phyloP scores from a whole-genome alignment of 2,329 filamentous ascomycete genomes.

The Colletotrichum eleusines region DNA sequence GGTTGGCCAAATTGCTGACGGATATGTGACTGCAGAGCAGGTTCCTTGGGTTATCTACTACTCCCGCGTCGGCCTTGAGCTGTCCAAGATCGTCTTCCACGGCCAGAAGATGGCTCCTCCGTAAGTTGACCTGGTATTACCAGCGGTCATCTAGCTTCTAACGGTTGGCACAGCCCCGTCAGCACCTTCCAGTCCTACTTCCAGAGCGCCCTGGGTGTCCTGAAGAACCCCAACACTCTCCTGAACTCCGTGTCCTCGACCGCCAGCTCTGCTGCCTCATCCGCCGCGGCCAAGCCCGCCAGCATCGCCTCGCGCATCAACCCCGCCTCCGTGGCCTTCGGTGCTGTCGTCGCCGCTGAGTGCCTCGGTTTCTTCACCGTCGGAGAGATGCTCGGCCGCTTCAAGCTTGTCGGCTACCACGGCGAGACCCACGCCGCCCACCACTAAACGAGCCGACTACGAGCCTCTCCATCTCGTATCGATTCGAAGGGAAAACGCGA shows the following conservation, averaged over 20 bases:
- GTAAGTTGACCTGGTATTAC: slow-evolving; percentile 69
- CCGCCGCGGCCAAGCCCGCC: slow-evolving; percentile 61
- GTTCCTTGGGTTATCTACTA: slow-evolving; percentile 93
- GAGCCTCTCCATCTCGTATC: slow-evolving; percentile 15
- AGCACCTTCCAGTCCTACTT: slow-evolving; percentile 90
- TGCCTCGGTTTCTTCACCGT: slow-evolving; percentile 97
- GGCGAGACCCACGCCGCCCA: slow-evolving; percentile 72
- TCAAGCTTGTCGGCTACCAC: slow-evolving; percentile 95
- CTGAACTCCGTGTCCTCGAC: slow-evolving; percentile 68
- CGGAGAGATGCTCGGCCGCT: slow-evolving; percentile 94
- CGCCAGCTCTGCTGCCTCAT: slow-evolving; percentile 67
- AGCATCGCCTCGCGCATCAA: slow-evolving; percentile 62
- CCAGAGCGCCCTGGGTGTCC: slow-evolving; percentile 76
- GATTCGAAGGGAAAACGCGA: slow-evolving; percentile 7
- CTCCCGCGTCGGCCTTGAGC: slow-evolving; percentile 87
- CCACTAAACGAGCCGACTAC: slow-evolving; percentile 59
- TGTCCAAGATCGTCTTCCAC: slow-evolving; percentile 87
- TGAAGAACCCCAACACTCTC: slow-evolving; percentile 76
- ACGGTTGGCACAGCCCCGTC: slow-evolving; percentile 67
- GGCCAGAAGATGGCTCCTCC: slow-evolving; percentile 93
- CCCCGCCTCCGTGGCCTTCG: slow-evolving; percentile 76
- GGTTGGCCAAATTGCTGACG: slow-evolving; percentile 22
- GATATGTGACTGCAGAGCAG: slow-evolving; percentile 69
- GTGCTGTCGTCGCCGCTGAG: slow-evolving; percentile 85
- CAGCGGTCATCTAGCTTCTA: slow-evolving; percentile 30